These are phyloP conservation scores for Amphibolis antarctica DNA, from an alignment of 106 monocot genomes.

Conservation along the genomic window DNA sequence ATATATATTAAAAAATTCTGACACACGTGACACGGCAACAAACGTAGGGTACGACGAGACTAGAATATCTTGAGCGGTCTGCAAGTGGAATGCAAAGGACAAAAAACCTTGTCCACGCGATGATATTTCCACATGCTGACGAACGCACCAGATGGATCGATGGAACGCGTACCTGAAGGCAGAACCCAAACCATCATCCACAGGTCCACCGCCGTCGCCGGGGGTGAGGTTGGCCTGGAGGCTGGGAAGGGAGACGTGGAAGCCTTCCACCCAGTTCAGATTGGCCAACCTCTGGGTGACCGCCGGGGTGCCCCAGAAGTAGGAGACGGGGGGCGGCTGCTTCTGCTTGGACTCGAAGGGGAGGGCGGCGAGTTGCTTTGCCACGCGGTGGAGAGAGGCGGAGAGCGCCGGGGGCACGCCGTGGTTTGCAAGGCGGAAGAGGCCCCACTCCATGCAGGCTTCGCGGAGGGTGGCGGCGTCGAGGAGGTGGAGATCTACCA, in stretches of 20 bases:
- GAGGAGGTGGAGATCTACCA: constrained; percentile 7
- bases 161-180: neutral
- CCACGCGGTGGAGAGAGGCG: neutral
- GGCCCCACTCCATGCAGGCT: constrained; percentile 4
- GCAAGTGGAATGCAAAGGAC: too few relatives aligned
- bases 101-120: too few relatives aligned
- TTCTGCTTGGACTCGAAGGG: constrained; percentile 11
- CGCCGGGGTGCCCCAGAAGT: constrained; percentile 13
- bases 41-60: too few relatives aligned
- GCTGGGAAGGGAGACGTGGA: constrained; percentile 1
- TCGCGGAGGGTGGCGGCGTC: neutral
- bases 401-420: constrained; percentile 9
- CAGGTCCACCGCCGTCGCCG: neutral
- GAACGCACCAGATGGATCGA: too few relatives aligned
- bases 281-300: neutral
- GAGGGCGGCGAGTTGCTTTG: constrained; percentile 2
- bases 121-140: neutral
- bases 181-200: neutral
- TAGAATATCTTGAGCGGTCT: too few relatives aligned
- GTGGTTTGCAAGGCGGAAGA: constrained; percentile 12
- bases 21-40: too few relatives aligned
- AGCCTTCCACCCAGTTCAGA: constrained; percentile 15
- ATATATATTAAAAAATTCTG: too few relatives aligned
- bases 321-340: neutral
- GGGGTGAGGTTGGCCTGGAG: neutral